Conservation (phyloP, 2,329 filamentous ascomycete genomes). For the Colletotrichum higginsianum region DNA sequence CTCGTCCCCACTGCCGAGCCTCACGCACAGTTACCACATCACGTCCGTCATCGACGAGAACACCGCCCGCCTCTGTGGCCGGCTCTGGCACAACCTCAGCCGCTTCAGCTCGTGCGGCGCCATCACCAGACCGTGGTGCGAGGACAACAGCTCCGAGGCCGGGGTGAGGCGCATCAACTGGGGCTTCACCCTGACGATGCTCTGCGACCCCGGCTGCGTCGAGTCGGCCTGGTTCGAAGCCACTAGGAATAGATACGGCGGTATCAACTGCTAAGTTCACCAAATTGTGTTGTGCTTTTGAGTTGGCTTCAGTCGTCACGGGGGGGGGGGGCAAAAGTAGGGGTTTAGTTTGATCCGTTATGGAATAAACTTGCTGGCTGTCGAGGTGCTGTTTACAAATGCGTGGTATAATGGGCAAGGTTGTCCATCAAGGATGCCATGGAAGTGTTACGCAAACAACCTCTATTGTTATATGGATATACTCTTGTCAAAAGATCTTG, state of each 20-base stretch:
- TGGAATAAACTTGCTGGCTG: background rate
- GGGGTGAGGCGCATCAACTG: background rate
- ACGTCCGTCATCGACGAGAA: background rate
- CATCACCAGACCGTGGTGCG: conserved; percentile 1
- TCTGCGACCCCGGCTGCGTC: background rate
- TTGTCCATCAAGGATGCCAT: background rate
- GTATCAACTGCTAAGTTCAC: background rate
- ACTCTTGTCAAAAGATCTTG: background rate
- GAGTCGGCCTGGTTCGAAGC: background rate
- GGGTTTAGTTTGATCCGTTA: background rate
- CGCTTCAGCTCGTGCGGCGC: conserved; percentile 5
- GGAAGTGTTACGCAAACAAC: background rate
- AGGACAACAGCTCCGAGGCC: background rate
- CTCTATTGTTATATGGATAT: background rate
- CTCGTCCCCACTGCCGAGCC: background rate
- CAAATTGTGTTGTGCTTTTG: background rate
- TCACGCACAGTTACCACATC: background rate
- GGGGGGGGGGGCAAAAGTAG: too few species aligned
- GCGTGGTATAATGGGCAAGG: background rate
- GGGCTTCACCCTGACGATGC: background rate
- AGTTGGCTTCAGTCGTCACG: too few species aligned
- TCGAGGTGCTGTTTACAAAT: background rate
- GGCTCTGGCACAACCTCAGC: conserved; percentile 3
- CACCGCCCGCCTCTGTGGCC: background rate
- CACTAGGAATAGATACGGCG: background rate